Evolutionary conservation across 305 asterid genomes (phyloP), one percentile per base, ranked within the genome.

Genomic region (Fraxinus velutina): DNA sequence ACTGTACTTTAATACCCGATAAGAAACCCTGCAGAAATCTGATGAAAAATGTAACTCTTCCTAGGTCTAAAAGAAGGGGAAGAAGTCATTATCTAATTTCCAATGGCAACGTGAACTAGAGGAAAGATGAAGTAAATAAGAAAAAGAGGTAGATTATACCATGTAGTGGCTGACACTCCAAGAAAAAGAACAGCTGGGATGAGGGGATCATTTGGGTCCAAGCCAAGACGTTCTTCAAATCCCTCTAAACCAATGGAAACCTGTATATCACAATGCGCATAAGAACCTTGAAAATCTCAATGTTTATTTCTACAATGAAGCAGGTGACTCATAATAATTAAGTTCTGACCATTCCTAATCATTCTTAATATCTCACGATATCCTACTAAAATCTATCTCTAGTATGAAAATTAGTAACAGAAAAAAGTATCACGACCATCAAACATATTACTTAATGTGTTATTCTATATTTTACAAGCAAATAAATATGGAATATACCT

Each of bases 21-120:
- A 96, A 85, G 93, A 93, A 87, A 89, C 93, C 99, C 99, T 96
- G 94, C 97, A 96, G 81, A 90, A 85, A 96, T 94, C 96, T 94
- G 97, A 93, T 93, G 90, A 87, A 78, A 88, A 91, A 88, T 91
- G 91, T 92, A 92, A 94, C 82, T 89, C 87, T 83, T 89, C 90
- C 88, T 86, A 83, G 79, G 74, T 84, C 68, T 73, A 68, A 60
- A 85, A 82, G 52, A 47, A 76, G 76, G 82, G 70, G 73, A 57
- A 78, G 78, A 83, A 32, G 30, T 76, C 37, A 78, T 44, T 81
- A 21, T 79, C 74, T 30, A 52, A 30, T 75, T 80, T 42, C 75
- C 42, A 22, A 78, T 52, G 19, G 78, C 33, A 68, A 83, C 71
- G 66, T 70, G 78, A 77, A 73, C n/a, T 73, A 70, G 42, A 71